Conservation (phyloP, 805 yeast species). For the Helenozyma baotianmanensis region DNA sequence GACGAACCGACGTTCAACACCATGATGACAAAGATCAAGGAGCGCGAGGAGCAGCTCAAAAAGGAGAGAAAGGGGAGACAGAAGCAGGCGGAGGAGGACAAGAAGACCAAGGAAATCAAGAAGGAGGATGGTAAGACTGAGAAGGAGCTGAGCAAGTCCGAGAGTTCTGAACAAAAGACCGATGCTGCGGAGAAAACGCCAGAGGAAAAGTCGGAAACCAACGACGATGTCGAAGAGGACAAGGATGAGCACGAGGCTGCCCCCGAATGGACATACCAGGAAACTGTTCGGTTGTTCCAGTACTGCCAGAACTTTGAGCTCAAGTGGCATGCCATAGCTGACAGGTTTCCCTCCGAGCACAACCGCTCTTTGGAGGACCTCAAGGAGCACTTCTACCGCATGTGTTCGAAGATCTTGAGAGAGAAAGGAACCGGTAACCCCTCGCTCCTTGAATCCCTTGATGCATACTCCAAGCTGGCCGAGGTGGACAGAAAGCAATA, state of each 20-base stretch:
- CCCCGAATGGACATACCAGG: constrained; percentile 65
- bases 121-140: background rate
- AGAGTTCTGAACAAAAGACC: constrained; percentile 13
- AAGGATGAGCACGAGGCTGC: constrained; percentile 28
- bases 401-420: constrained; percentile 47
- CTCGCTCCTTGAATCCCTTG: constrained; percentile 54
- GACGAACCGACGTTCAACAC: constrained; percentile 54
- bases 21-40: constrained; percentile 42
- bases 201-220: constrained; percentile 21
- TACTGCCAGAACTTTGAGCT: constrained; percentile 58
- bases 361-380: constrained; percentile 67
- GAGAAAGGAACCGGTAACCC: constrained; percentile 40
- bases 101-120: constrained; percentile 5
- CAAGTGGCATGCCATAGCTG: constrained; percentile 64
- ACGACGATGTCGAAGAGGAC: constrained; percentile 19
- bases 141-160: constrained; percentile 5
- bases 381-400: constrained; percentile 73
- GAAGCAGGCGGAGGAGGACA: constrained; percentile 4
- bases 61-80: constrained; percentile 6
- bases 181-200: constrained; percentile 20
- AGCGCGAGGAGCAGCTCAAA: constrained; percentile 12
- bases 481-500: constrained; percentile 81
- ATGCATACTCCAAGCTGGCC: constrained; percentile 58
- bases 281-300: constrained; percentile 74
- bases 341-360: constrained; percentile 42